These are phyloP conservation scores for Catharanthus roseus DNA, from an alignment of 257 asterid species.

Conservation along the genomic window DNA sequence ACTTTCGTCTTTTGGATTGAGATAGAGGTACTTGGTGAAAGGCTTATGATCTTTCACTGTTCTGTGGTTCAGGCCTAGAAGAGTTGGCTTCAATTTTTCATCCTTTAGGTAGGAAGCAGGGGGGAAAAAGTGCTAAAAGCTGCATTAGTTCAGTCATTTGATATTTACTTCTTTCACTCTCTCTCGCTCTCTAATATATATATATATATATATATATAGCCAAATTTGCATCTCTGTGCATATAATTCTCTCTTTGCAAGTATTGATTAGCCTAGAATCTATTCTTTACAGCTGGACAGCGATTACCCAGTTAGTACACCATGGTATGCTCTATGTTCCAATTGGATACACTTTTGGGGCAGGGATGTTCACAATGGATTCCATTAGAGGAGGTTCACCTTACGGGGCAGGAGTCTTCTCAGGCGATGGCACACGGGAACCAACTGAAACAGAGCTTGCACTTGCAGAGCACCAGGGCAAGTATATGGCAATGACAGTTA, in stretches of 20 bases:
- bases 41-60: not conserved
- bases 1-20: not conserved
- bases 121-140: not conserved
- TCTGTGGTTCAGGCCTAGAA: not conserved
- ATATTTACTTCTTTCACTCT: not conserved
- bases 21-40: not conserved
- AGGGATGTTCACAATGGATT: constrained; percentile 40
- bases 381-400: constrained; percentile 48
- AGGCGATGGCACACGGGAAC: constrained; percentile 50
- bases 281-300: constrained; percentile 50
- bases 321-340: constrained; percentile 58
- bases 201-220: too few species aligned
- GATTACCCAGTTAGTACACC: constrained; percentile 55
- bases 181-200: too few species aligned
- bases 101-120: not conserved
- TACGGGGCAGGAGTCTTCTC: constrained; percentile 60
- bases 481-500: constrained; percentile 51
- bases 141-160: too few species aligned
- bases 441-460: constrained; percentile 40
- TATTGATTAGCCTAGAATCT: not conserved
- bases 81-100: not conserved
- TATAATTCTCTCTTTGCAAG: not conserved
- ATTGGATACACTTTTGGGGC: constrained; percentile 60
- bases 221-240: not conserved
- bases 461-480: constrained; percentile 59